Conservation (phyloP, 495 filamentous ascomycete species). For the Saxophila tyrrhenica region DNA sequence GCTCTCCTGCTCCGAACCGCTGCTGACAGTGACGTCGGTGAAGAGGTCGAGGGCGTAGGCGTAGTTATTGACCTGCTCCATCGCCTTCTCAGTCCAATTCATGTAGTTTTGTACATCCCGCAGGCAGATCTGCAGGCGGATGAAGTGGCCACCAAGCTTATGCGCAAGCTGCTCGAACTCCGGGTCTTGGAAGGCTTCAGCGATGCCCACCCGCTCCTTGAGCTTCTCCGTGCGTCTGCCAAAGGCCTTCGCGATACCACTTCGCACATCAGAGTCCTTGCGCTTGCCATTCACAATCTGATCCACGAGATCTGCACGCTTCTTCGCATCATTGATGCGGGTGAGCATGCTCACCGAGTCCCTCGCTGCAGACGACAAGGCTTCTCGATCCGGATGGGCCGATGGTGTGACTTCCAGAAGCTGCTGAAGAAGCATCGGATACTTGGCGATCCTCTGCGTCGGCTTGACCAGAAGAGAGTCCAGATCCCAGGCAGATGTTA, state of each 20-base stretch:
- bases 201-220: conserved; percentile 54
- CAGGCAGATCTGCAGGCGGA: conserved; percentile 79
- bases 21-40: conserved; percentile 48
- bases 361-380: conserved; percentile 50
- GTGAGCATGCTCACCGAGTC: conserved; percentile 59
- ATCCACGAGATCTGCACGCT: conserved; percentile 76
- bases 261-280: conserved; percentile 77
- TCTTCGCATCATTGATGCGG: conserved; percentile 87
- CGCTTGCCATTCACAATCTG: conserved; percentile 77
- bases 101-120: conserved; percentile 85
- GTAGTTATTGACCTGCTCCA: conserved; percentile 62
- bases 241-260: conserved; percentile 76
- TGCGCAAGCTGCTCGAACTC: conserved; percentile 65
- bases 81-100: conserved; percentile 51
- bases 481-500: conserved; percentile 86
- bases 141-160: conserved; percentile 74
- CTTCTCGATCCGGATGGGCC: conserved; percentile 68
- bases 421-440: conserved; percentile 69
- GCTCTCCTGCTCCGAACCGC: conserved; percentile 70
- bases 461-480: conserved; percentile 93
- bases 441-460: conserved; percentile 83
- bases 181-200: conserved; percentile 61
- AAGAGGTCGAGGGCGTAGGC: conserved; percentile 56
- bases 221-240: conserved; percentile 72
- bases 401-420: conserved; percentile 66